Base-by-base conservation (phyloP, 2,329 filamentous ascomycete genomes). In the Periglandula ipomoeae region DNA sequence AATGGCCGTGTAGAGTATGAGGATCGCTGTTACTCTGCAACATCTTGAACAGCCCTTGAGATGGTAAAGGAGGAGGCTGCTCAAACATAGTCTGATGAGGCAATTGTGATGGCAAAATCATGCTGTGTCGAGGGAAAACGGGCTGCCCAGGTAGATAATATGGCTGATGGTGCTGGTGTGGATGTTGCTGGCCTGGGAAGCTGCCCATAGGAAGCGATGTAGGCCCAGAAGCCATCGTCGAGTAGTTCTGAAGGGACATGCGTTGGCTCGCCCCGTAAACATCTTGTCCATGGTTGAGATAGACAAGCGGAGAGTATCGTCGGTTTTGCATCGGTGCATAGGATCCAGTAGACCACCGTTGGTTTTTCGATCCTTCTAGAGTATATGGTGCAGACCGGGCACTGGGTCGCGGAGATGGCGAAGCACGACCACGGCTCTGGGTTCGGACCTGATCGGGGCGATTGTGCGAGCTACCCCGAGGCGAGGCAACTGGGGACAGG, bases 331-430 rank as follows among this genome's bases (percentile, higher is more conserved):
- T 65, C 1, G 80, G 76, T 19, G 76, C 81, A 51, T 84, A 87
- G 3, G 83, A 87, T 13, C 84, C 85, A 3, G 85, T 89, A 19
- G 85, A 89, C 85, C 85, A 89, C 55, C 85, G 75, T 71, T 89
- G 88, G 61, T 75, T 81, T 53, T 83, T 77, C 41, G 72, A 73
- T 46, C 74, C 76, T 41, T 88, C 84, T 45, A 87, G 73, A 45
- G 71, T 82, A 66, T 89, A 89, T 1, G 85, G 85, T 17, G 81
- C 82, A 37, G 84, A 79, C 52, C 85, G 78, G 60, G 84, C 73
- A 48, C 75, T 81, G 27, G 80, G 81, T 40, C 84, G 76, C 20
- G 85, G 84, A 27, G 84, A 86, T 34, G 84, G 84, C 41, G 85
- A 87, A 11, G 83, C 82, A 15, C 84, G 77, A 20, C 84, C 82